Conservation (phyloP, 257 asterid species). For the Haberlea rhodopensis region DNA sequence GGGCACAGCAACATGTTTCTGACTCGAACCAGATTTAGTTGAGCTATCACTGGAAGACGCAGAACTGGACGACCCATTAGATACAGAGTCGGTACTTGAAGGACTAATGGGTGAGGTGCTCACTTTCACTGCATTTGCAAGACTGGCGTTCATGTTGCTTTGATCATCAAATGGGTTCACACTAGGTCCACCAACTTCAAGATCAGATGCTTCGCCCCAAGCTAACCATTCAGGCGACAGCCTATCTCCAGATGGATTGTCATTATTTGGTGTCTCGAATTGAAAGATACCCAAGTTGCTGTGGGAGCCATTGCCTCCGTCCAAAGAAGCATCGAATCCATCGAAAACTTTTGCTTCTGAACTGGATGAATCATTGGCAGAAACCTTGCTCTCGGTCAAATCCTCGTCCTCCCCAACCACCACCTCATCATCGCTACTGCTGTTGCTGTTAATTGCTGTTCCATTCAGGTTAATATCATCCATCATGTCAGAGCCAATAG, state of each 20-base stretch:
- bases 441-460: slow-evolving; percentile 52
- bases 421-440: slow-evolving; percentile 84
- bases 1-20: slow-evolving; percentile 49
- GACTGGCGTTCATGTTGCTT: slow-evolving; percentile 24
- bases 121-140: slow-evolving; percentile 30
- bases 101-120: slow-evolving; percentile 30
- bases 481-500: slow-evolving; percentile 53
- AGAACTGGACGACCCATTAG: slow-evolving; percentile 48
- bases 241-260: slow-evolving; percentile 71
- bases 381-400: slow-evolving; percentile 38
- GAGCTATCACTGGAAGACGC: slow-evolving; percentile 38
- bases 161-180: slow-evolving; percentile 69
- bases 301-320: slow-evolving; percentile 31
- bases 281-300: slow-evolving; percentile 53
- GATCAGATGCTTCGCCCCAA: slow-evolving; percentile 70
- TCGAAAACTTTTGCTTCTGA: slow-evolving; percentile 28
- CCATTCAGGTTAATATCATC: slow-evolving; percentile 62
- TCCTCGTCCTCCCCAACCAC: slow-evolving; percentile 92
- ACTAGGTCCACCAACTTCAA: slow-evolving; percentile 58
- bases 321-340: slow-evolving; percentile 24
- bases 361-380: slow-evolving; percentile 38
- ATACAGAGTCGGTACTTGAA: slow-evolving; percentile 38
- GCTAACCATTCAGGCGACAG: slow-evolving; percentile 93
- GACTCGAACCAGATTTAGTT: slow-evolving; percentile 39
- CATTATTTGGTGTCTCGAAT: slow-evolving; percentile 64